Percentiles rank a stretch among this genome's conserved stretches.
phyloP scores from a whole-genome alignment of 2,329 filamentous ascomycete species.

The Malbranchea zuffiana region DNA sequence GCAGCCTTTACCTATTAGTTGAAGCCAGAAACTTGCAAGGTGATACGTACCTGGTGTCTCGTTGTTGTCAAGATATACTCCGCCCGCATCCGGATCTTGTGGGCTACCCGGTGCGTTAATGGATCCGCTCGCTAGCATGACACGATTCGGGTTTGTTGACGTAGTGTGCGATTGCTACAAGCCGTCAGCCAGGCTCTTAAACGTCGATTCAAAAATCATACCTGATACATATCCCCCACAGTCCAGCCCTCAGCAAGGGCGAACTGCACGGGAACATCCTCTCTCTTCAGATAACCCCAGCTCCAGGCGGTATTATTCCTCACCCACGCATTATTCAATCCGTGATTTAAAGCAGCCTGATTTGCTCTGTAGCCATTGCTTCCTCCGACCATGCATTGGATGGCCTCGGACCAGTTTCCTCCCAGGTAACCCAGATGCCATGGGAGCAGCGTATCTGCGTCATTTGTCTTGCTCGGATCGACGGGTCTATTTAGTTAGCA shows the following conservation, averaged over 20 bases:
- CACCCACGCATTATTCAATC: conserved; percentile 45
- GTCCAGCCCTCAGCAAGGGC: conserved; percentile 46
- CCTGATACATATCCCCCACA: conserved; percentile 47
- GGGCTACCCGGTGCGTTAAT: conserved; percentile 43
- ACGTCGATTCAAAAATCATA: conserved; percentile 11
- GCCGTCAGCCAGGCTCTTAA: background rate
- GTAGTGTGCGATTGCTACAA: conserved; percentile 40
- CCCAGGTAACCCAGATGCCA: conserved; percentile 48
- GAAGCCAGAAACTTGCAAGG: too few relatives aligned
- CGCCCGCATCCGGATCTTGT: conserved; percentile 34
- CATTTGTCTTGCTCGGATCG: conserved; percentile 28
- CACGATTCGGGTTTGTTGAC: conserved; percentile 44
- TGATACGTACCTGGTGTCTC: conserved; percentile 35
- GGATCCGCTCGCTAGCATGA: conserved; percentile 41
- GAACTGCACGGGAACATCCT: conserved; percentile 46
- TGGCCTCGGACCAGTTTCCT: conserved; percentile 40
- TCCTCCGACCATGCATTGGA: conserved; percentile 45
- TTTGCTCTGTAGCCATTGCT: conserved; percentile 44
- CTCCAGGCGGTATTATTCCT: conserved; percentile 44
- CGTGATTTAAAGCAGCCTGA: conserved; percentile 42
- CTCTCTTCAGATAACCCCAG: conserved; percentile 42
- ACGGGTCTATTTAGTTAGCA: conserved; percentile 24
- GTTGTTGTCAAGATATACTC: conserved; percentile 42
- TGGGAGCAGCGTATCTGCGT: conserved; percentile 38
- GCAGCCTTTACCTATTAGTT: conserved; percentile 27